A percentile compares a stretch with the other conserved stretches of the same genome.
Evolutionary conservation across 2,329 filamentous ascomycete species (phyloP).

Genomic region (Knoxdaviesia proteae): DNA sequence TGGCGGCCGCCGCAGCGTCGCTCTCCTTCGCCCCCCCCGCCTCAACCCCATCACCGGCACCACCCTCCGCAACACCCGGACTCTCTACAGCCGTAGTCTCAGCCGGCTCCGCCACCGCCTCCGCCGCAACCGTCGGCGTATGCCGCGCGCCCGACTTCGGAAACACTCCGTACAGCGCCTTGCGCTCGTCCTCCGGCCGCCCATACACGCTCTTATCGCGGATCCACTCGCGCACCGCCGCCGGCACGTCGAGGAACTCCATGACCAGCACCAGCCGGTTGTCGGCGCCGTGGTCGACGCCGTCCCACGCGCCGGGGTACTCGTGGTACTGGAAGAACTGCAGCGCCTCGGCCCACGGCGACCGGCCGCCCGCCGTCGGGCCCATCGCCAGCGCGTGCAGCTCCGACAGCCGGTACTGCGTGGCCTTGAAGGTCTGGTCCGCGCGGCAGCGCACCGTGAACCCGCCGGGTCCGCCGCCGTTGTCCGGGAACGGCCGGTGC

Average conservation of each 20-base stretch:
- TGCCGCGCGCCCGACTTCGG: conserved; percentile 14
- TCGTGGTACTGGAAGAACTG: conserved; percentile 18
- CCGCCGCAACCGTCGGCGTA: conserved; percentile 15
- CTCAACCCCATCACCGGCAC: conserved; percentile 8
- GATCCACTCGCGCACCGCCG: conserved; percentile 24
- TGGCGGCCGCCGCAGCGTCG: too few relatives aligned
- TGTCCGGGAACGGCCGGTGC: too few relatives aligned
- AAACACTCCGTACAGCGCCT: conserved; percentile 4
- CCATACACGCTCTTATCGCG: too few relatives aligned
- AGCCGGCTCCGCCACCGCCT: conserved; percentile 17
- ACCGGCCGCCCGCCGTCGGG: conserved; percentile 16
- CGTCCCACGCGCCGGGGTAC: conserved; percentile 31
- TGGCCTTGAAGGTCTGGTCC: conserved; percentile 14
- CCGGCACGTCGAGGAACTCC: conserved; percentile 21
- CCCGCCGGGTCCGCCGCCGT: too few relatives aligned
- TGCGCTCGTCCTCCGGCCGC: conserved; percentile 15
- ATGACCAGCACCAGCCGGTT: conserved; percentile 27
- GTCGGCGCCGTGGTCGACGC: conserved; percentile 26
- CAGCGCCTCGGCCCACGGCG: conserved; percentile 17
- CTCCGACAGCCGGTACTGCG: conserved; percentile 22
- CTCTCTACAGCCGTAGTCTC: not conserved
- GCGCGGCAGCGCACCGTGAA: conserved; percentile 11
- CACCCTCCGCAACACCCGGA: conserved; percentile 4
- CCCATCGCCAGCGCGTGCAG: conserved; percentile 10
- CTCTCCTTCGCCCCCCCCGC: conserved; percentile 6